Evolutionary conservation across 2,329 filamentous ascomycete genomes (phyloP).

Genomic region (Teratosphaeria destructans): DNA sequence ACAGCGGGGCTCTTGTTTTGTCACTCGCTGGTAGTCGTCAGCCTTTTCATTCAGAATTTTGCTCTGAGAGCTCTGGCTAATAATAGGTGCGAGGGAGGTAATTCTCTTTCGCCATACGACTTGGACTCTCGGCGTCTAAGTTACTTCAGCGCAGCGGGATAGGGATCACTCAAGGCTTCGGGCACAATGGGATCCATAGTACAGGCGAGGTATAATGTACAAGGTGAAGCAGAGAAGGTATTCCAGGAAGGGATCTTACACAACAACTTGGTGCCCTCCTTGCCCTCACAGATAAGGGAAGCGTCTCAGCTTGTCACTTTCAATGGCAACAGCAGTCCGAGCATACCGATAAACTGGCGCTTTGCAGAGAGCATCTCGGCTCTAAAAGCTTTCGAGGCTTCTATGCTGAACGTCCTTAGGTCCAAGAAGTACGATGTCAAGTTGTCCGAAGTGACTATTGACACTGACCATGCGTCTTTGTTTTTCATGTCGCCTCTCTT

Average conservation of each 20-base stretch:
- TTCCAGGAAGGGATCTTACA: conserved; percentile 28
- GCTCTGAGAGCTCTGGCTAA: too few relatives aligned
- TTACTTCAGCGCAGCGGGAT: not conserved
- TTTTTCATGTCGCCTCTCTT: conserved; percentile 35
- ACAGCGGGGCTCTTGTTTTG: not conserved
- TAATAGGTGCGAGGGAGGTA: too few relatives aligned
- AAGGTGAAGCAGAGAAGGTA: conserved; percentile 6
- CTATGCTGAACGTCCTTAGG: conserved; percentile 33
- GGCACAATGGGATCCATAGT: conserved; percentile 5
- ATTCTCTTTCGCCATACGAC: too few relatives aligned
- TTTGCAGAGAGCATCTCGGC: conserved; percentile 44
- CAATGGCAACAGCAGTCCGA: conserved; percentile 29
- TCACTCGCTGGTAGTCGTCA: too few relatives aligned
- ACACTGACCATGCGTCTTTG: conserved; percentile 38
- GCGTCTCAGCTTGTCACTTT: conserved; percentile 33
- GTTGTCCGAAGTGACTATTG: conserved; percentile 28
- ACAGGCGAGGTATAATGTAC: conserved; percentile 15
- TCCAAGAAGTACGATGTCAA: conserved; percentile 23
- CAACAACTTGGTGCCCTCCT: conserved; percentile 31
- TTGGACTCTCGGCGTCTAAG: too few relatives aligned
- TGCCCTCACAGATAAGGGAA: conserved; percentile 28
- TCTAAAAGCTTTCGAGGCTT: conserved; percentile 30
- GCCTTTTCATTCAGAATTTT: too few relatives aligned
- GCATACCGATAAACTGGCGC: conserved; percentile 45
- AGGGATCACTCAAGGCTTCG: not conserved